Base-by-base conservation (phyloP, 495 filamentous ascomycete genomes). In the Patellaria atrata region DNA sequence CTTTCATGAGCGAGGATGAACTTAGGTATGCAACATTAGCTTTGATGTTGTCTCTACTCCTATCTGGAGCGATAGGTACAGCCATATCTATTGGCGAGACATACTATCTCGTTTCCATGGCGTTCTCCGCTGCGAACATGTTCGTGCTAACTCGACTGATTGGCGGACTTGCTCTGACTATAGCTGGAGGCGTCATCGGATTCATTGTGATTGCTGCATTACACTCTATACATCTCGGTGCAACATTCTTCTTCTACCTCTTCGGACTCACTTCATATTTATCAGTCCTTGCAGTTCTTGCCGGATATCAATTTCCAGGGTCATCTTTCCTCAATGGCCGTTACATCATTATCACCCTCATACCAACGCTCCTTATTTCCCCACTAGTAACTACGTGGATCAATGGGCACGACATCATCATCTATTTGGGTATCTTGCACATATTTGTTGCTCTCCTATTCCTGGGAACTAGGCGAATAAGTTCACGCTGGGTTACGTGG, bases 81-180 rank as follows among this genome's bases (percentile, higher is more conserved):
- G 71, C 65, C 69, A 71, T 75, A 37, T 61, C 61, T 26, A 65
- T 59, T 27, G 69, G 69, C 31, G 71, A 70, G 0, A 65, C 61
- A 1, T 75, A 74, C 52, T 75, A 75, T 43, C 60, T 75, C 13
- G 59, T 68, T 22, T 65, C 64, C 4, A 71, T 67, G 60, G 69
- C 68, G 1, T 75, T 74, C 44, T 61, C 67, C 6, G 70, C 69
- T 5, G 66, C 68, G 24, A 74, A 72, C 31, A 67, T 72, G 59
- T 73, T 73, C 37, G 61, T 75, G 10, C 51, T 74, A 2, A 70
- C 67, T 16, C 59, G 71, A 17, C 50, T 75, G 11, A 60, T 70
- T 44, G 69, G 65, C n/a, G 71, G 70, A 30, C 53, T 75, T 33
- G 65, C 68, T 4, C 62, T 75, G 35, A 64, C 62, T 5, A 32